A percentile compares a stretch with the other conserved stretches of the same genome.
Evolutionary conservation across 768 basidiomycete genomes (phyloP).

Genomic region (Roridomyces roridus): DNA sequence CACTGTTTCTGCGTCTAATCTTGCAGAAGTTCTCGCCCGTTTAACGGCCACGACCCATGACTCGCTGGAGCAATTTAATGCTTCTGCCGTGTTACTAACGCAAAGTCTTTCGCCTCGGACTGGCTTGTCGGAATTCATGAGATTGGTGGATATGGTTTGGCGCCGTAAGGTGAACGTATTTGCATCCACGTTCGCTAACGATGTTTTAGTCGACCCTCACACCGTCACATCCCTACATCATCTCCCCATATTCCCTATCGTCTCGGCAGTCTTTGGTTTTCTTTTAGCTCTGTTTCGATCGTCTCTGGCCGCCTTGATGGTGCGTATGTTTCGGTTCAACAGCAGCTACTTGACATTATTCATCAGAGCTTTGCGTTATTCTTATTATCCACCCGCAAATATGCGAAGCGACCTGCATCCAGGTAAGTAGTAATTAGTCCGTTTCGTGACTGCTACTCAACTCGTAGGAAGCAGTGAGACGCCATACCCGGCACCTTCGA

Average conservation of each 20-base stretch:
- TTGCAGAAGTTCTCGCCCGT: constrained; percentile 42
- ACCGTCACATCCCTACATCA: constrained; percentile 32
- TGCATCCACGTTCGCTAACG: background rate
- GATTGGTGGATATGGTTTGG: constrained; percentile 12
- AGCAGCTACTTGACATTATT: no score
- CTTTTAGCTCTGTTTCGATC: constrained; percentile 39
- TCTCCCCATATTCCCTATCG: constrained; percentile 34
- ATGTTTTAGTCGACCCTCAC: constrained; percentile 34
- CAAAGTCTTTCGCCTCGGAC: constrained; percentile 31
- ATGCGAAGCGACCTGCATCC: constrained; percentile 14
- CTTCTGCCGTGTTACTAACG: constrained; percentile 43
- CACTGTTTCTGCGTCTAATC: constrained; percentile 38
- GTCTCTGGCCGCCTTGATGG: constrained; percentile 47
- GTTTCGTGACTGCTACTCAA: background rate
- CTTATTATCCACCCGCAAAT: constrained; percentile 35
- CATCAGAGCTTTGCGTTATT: constrained; percentile 45
- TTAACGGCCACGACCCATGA: constrained; percentile 45
- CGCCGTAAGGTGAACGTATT: constrained; percentile 17
- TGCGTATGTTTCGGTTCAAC: constrained; percentile 33
- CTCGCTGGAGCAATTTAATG: constrained; percentile 56
- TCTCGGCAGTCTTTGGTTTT: constrained; percentile 29
- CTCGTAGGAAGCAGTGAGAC: background rate
- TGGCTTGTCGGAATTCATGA: constrained; percentile 7
- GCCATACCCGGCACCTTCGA: background rate
- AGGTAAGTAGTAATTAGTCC: background rate